phyloP scores from a whole-genome alignment of 2,329 filamentous ascomycete species.

The Aspergillus sp. region DNA sequence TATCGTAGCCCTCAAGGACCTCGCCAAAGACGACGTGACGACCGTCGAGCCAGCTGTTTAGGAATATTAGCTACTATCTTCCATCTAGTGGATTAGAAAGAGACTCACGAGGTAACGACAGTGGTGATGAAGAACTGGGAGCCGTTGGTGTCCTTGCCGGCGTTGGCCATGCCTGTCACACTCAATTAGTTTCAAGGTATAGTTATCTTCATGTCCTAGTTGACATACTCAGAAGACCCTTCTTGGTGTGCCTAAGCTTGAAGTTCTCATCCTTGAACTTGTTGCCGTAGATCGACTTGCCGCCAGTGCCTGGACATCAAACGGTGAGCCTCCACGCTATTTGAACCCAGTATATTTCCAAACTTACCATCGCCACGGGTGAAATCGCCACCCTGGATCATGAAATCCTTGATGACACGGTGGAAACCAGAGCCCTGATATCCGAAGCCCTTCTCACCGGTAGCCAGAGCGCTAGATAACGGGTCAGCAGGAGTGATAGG shows the following conservation, averaged over 20 bases:
- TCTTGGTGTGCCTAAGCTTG: constrained; percentile 64
- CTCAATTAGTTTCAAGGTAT: constrained; percentile 6
- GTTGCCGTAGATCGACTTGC: constrained; percentile 63
- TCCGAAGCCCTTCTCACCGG: constrained; percentile 63
- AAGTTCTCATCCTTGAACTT: constrained; percentile 69
- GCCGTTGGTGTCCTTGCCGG: constrained; percentile 61
- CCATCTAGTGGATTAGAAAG: not conserved
- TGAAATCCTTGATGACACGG: constrained; percentile 66
- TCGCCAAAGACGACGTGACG: constrained; percentile 66
- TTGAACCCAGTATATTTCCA: not conserved
- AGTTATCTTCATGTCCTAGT: no score
- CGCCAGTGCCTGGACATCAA: constrained; percentile 51
- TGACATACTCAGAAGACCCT: constrained; percentile 55
- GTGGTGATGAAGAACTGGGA: constrained; percentile 67
- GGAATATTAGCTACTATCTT: constrained; percentile 5
- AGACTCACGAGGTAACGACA: constrained; percentile 47
- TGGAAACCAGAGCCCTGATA: constrained; percentile 65
- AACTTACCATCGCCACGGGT: constrained; percentile 55
- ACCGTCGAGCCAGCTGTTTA: constrained; percentile 55
- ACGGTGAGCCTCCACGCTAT: constrained; percentile 6
- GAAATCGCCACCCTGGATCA: constrained; percentile 68
- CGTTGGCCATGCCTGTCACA: constrained; percentile 57
- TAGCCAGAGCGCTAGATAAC: constrained; percentile 49
- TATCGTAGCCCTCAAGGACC: constrained; percentile 63
- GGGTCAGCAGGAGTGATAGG: constrained; percentile 5